phyloP scores from a whole-genome alignment of 305 asterid species.

The Plantago lanceolata region DNA sequence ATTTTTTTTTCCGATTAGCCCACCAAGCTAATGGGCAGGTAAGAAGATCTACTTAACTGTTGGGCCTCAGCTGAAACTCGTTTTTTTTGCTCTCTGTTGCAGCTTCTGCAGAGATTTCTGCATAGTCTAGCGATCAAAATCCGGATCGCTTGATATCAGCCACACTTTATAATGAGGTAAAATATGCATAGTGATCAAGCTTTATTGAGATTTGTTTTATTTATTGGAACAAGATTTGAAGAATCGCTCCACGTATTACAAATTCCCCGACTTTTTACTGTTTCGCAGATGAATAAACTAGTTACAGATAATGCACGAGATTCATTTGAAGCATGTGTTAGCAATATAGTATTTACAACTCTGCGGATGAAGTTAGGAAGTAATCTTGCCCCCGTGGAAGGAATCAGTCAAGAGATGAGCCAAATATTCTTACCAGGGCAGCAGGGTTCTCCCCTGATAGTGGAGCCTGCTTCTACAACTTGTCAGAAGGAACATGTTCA shows the following conservation, averaged over 20 bases:
- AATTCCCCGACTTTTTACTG: slow-evolving; percentile 13
- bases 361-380: slow-evolving; percentile 42
- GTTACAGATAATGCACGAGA: slow-evolving; percentile 42
- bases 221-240: neutral
- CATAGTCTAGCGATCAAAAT: slow-evolving; percentile 50
- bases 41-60: no score
- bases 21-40: no score
- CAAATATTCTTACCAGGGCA: slow-evolving; percentile 45
- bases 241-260: neutral
- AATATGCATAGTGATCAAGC: neutral
- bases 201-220: slow-evolving; percentile 5
- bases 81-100: slow-evolving; percentile 26
- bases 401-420: slow-evolving; percentile 39
- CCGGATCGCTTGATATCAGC: slow-evolving; percentile 57
- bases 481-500: no score
- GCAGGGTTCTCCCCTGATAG: no score
- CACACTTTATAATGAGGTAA: slow-evolving; percentile 73
- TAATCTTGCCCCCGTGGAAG: slow-evolving; percentile 43
- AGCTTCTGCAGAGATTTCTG: slow-evolving; percentile 64
- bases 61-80: no score
- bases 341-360: slow-evolving; percentile 16
- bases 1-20: no score
- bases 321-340: slow-evolving; percentile 36
- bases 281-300: slow-evolving; percentile 54
- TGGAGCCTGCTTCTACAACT: no score